These are phyloP conservation scores for Mucor saturninus DNA, from an alignment of 371 early-diverging fungal genomes.

Conservation along the genomic window DNA sequence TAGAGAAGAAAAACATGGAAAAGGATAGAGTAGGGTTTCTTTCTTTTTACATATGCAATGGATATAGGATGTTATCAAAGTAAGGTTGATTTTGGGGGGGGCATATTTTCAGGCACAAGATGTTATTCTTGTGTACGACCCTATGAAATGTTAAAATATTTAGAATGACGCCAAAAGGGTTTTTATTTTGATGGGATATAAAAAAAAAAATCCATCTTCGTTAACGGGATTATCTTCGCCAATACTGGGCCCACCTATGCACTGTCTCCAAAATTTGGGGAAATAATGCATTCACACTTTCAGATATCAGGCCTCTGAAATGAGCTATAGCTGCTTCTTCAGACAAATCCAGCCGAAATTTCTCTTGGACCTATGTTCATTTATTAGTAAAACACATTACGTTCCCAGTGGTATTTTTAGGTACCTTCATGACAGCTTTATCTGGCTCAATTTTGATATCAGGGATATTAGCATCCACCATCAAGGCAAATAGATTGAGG, in stretches of 20 bases:
- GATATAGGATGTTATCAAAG: no score
- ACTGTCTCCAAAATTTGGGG: conserved; percentile 98
- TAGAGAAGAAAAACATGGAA: no score
- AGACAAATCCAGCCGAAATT: conserved; percentile 88
- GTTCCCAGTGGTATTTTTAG: background rate
- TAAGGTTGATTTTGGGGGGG: no score
- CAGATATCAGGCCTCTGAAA: conserved; percentile 90
- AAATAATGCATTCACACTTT: conserved; percentile 92
- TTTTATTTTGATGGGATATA: background rate
- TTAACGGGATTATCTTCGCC: conserved; percentile 60
- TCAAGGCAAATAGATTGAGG: conserved; percentile 92
- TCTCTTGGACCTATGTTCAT: conserved; percentile 81
- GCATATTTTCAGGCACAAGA: no score
- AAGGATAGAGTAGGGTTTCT: no score
- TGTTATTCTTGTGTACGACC: no score
- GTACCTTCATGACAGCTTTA: conserved; percentile 90
- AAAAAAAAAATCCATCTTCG: no score
- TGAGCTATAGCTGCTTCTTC: conserved; percentile 95
- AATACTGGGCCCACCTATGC: conserved; percentile 93
- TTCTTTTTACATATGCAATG: no score
- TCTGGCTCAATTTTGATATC: conserved; percentile 97
- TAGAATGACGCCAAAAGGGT: background rate
- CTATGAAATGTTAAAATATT: no score
- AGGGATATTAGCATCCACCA: conserved; percentile 94
- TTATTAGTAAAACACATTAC: background rate